These are phyloP conservation scores for Perkinsus olseni DNA, from an alignment of 169 alveolate genomes.

Conservation along the genomic window DNA sequence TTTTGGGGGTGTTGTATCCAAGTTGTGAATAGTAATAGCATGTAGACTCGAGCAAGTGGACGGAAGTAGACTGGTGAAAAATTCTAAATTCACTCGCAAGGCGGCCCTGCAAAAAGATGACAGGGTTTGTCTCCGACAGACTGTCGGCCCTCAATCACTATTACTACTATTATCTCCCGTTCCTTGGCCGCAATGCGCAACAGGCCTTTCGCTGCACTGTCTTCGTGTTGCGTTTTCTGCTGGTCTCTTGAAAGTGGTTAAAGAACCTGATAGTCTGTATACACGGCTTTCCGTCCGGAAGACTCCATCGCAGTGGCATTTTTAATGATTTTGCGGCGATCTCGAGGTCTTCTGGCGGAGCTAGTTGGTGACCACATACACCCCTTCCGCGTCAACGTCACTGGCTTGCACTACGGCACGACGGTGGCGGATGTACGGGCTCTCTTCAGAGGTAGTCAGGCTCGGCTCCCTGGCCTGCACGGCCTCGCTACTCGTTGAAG, in stretches of 20 bases:
- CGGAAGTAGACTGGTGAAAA: neutral
- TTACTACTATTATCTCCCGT: no score
- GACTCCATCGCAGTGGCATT: neutral
- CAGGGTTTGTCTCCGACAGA: no score
- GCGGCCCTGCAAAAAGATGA: no score
- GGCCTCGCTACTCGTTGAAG: neutral
- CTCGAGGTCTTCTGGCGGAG: neutral
- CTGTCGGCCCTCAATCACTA: no score
- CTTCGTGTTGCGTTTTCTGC: no score
- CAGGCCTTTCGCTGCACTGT: no score
- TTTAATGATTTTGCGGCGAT: neutral
- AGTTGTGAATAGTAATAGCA: neutral
- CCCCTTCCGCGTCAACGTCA: neutral
- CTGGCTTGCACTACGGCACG: neutral
- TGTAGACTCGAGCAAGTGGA: no score
- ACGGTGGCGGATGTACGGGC: neutral
- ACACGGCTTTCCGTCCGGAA: neutral
- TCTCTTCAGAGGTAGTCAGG: neutral
- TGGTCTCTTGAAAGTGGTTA: no score
- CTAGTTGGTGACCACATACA: neutral
- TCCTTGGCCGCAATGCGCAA: no score
- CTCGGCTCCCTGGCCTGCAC: no score
- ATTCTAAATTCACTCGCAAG: no score
- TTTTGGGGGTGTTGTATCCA: neutral
- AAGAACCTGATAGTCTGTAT: neutral